Percentiles rank a stretch among this genome's conserved stretches.
Evolutionary conservation across 768 basidiomycete species (phyloP).

Genomic region (Strobilomyces confusus): DNA sequence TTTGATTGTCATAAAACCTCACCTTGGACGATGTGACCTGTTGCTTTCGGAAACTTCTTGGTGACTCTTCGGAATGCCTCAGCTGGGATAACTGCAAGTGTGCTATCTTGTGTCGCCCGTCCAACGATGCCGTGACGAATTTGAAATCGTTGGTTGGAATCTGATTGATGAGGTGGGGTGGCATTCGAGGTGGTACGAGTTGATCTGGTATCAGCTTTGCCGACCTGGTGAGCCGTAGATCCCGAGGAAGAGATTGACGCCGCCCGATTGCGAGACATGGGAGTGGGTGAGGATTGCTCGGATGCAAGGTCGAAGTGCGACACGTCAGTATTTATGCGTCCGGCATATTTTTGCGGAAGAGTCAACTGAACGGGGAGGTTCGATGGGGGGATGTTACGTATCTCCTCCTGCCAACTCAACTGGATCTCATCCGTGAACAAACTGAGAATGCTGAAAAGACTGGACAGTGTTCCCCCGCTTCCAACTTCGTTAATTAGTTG

Average conservation of each 20-base stretch:
- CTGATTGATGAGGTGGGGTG: slow-evolving; percentile 23
- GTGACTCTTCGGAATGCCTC: slow-evolving; percentile 93
- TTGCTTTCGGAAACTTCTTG: slow-evolving; percentile 95
- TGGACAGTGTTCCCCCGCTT: slow-evolving; percentile 91
- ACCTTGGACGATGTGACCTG: slow-evolving; percentile 96
- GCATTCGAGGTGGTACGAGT: slow-evolving; percentile 13
- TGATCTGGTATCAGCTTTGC: slow-evolving; percentile 8
- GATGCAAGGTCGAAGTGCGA: slow-evolving; percentile 50
- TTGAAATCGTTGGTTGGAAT: slow-evolving; percentile 26
- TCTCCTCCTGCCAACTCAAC: slow-evolving; percentile 85
- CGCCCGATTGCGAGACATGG: slow-evolving; percentile 38
- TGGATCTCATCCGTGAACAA: slow-evolving; percentile 95
- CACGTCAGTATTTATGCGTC: slow-evolving; percentile 60
- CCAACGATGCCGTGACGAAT: slow-evolving; percentile 75
- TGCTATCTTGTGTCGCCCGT: slow-evolving; percentile 91
- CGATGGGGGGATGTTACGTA: slow-evolving; percentile 22
- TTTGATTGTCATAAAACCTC: not conserved
- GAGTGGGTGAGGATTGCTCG: slow-evolving; percentile 24
- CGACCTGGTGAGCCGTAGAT: slow-evolving; percentile 59
- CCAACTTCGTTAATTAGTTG: slow-evolving; percentile 96
- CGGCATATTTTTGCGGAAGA: slow-evolving; percentile 26
- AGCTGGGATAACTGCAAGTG: slow-evolving; percentile 97
- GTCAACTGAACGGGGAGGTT: slow-evolving; percentile 20
- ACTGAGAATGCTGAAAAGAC: slow-evolving; percentile 93
- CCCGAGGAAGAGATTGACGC: slow-evolving; percentile 62